Evolutionary conservation across 495 filamentous ascomycete species (phyloP).

Genomic region (Daldinia caldariorum): DNA sequence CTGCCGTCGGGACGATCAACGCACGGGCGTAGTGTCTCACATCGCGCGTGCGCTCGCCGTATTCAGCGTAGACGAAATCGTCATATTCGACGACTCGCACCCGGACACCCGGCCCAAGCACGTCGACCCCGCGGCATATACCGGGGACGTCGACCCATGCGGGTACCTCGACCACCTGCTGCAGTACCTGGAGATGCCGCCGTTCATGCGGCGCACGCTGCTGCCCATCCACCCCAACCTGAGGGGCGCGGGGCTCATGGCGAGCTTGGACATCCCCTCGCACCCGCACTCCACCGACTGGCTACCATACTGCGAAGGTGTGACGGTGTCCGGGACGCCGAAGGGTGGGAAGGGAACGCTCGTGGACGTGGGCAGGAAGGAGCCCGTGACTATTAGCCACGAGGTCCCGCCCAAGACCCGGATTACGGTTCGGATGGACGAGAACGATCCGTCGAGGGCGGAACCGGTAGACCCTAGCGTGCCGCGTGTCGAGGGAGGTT

Average conservation of each 20-base stretch:
- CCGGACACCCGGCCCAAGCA: constrained; percentile 50
- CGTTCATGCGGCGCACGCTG: constrained; percentile 72
- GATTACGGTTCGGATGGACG: constrained; percentile 71
- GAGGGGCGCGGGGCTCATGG: constrained; percentile 68
- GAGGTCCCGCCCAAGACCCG: constrained; percentile 68
- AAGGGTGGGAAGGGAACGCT: constrained; percentile 58
- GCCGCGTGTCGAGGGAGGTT: constrained; percentile 73
- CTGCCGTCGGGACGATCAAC: constrained; percentile 67
- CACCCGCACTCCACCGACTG: constrained; percentile 73
- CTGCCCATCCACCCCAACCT: constrained; percentile 80
- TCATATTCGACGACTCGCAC: constrained; percentile 73
- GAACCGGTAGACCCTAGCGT: constrained; percentile 67
- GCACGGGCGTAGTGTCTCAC: constrained; percentile 69
- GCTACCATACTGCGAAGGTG: constrained; percentile 76
- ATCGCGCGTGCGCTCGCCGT: constrained; percentile 78
- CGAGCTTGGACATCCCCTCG: constrained; percentile 79
- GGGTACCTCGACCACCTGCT: constrained; percentile 78
- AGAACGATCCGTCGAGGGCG: constrained; percentile 51
- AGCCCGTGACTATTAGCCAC: constrained; percentile 62
- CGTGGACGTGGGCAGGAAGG: constrained; percentile 68
- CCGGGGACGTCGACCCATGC: constrained; percentile 70
- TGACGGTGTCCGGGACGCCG: constrained; percentile 58
- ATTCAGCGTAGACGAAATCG: constrained; percentile 80
- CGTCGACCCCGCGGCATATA: constrained; percentile 63
- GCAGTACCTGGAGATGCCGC: constrained; percentile 78